These are phyloP conservation scores for Wickerhamomyces mucosus DNA, from an alignment of 805 yeast genomes.

Conservation along the genomic window DNA sequence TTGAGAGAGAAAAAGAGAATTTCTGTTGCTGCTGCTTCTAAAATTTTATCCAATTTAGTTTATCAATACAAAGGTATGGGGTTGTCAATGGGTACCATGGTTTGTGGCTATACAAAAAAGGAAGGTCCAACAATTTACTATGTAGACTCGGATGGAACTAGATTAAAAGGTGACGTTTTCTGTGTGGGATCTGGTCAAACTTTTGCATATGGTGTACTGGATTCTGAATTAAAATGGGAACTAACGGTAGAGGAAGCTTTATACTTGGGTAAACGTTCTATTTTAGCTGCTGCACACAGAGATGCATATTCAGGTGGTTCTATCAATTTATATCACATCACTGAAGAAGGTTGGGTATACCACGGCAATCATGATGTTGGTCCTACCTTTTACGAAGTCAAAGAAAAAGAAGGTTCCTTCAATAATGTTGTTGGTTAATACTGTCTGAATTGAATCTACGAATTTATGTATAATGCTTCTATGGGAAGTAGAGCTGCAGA, in stretches of 20 bases:
- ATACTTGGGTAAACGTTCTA: slow-evolving; percentile 88
- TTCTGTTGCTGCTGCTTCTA: slow-evolving; percentile 93
- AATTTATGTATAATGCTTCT: no score
- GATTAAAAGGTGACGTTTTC: slow-evolving; percentile 88
- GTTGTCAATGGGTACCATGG: slow-evolving; percentile 98
- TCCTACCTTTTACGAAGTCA: slow-evolving; percentile 82
- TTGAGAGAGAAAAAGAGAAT: slow-evolving; percentile 91
- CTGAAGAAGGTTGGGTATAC: slow-evolving; percentile 89
- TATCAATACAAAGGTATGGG: slow-evolving; percentile 97
- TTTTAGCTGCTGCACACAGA: slow-evolving; percentile 96
- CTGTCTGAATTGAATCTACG: no score
- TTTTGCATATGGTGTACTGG: slow-evolving; percentile 96
- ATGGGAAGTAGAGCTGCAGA: no score
- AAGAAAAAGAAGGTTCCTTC: slow-evolving; percentile 81
- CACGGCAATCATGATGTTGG: slow-evolving; percentile 96
- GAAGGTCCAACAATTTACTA: slow-evolving; percentile 95
- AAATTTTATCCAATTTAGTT: slow-evolving; percentile 82
- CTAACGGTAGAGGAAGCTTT: slow-evolving; percentile 87
- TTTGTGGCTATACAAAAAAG: slow-evolving; percentile 91
- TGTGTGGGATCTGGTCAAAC: slow-evolving; percentile 99
- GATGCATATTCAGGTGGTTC: slow-evolving; percentile 98
- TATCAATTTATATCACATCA: slow-evolving; percentile 84
- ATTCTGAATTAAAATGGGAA: slow-evolving; percentile 89
- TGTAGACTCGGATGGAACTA: slow-evolving; percentile 95
- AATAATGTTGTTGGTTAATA: slow-evolving; percentile 48